A percentile compares a stretch with the other conserved stretches of the same genome.
Conservation (phyloP, 306 rosid genomes). For the Vigna radiata region DNA sequence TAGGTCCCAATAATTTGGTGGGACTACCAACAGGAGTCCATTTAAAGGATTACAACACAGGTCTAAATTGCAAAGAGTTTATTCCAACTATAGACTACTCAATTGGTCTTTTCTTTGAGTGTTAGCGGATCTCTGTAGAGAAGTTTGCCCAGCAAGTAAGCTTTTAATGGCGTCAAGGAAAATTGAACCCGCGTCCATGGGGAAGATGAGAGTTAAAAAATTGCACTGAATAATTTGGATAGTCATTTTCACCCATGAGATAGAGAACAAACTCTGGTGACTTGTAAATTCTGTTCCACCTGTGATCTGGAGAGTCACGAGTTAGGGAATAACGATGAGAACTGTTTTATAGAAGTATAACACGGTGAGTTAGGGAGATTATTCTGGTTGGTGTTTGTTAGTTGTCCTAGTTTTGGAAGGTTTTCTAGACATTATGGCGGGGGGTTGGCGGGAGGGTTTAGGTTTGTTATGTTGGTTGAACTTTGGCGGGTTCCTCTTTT, state of each 20-base stretch:
- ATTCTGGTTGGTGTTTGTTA: constrained; percentile 30
- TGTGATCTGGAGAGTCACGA: not conserved
- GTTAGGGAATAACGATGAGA: not conserved
- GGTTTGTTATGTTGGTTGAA: constrained; percentile 16
- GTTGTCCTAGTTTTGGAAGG: constrained; percentile 10
- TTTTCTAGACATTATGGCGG: constrained; percentile 2
- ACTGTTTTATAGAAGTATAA: constrained; percentile 11
- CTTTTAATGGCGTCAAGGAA: not conserved
- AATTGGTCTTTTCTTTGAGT: not conserved
- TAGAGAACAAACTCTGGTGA: not conserved
- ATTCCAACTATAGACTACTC: no score
- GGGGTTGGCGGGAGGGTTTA: not conserved
- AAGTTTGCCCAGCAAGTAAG: not conserved
- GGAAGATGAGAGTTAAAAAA: not conserved
- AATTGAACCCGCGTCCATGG: not conserved
- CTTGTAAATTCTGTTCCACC: not conserved
- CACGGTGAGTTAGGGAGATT: constrained; percentile 10
- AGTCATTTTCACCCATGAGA: not conserved
- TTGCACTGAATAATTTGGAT: not conserved
- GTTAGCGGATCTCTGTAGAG: not conserved
- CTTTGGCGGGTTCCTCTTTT: not conserved
- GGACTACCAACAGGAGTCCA: not conserved
- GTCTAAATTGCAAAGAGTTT: not conserved
- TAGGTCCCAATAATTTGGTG: not conserved
- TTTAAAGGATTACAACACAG: not conserved